Base-by-base conservation (phyloP, 1,284 basidiomycete species). In the Sporisorium iseilematis-ciliati region DNA sequence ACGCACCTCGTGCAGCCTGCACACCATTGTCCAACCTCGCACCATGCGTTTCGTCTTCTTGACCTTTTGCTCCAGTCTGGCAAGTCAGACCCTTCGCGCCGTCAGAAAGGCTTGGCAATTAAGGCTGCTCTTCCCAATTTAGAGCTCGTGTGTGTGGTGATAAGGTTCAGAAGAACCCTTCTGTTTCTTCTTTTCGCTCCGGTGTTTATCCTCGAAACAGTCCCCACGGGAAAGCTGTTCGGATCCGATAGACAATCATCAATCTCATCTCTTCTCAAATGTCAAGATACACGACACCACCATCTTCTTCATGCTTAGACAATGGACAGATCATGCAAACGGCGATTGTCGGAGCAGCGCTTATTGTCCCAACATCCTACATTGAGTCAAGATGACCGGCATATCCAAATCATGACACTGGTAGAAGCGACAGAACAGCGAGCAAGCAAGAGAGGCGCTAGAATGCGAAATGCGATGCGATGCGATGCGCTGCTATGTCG, bases 1-100 rank as follows among this genome's bases (percentile, higher is more conserved):
- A 48, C 57, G 64, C 64, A 65, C 63, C 43, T 49, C 38, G 20
- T 65, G 64, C 64, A 65, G 49, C 41, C 16, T 58, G 50, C 57
- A 50, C 31, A 7, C 23, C 46, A 56, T 41, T 26, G n/a, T 58
- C 8, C n/a, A 7, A 41, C 33, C 42, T 53, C 40, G 21, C 53
- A 25, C 21, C 18, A 12, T 43, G 26, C 31, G 14, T 23, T 43
- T 29, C 54, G 18, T 52, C 31, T 26, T 35, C 20, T 14, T 23
- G 46, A 38, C 12, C 35, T 33, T n/a, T n/a, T n/a, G n/a, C 33
- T 14, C 35, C 35, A 38, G 14, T 5, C 35, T 16, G 35, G 16
- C 35, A 11, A 38, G 29, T 29, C 29, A 29, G 5, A 29, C 29
- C 29, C 29, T 29, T 29, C 29, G 8, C 29, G 8, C 29, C 35